phyloP scores from a whole-genome alignment of 805 yeast genomes.

The Wickerhamiella vanderwaltii region DNA sequence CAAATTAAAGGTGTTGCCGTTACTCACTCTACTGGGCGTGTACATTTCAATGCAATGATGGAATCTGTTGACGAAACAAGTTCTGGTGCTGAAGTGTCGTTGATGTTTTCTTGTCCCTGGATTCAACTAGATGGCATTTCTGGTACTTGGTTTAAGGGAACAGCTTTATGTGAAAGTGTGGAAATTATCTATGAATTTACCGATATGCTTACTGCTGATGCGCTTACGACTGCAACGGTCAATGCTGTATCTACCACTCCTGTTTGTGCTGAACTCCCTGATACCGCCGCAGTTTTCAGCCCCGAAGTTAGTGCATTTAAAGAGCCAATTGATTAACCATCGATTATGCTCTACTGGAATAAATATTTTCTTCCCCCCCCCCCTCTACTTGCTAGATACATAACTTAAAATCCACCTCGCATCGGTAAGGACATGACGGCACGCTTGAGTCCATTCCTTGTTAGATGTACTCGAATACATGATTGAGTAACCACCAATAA shows the following conservation, averaged over 20 bases:
- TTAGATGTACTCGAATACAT: slow-evolving; percentile 49
- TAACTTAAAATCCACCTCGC: slow-evolving; percentile 76
- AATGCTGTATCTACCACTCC: too few relatives aligned
- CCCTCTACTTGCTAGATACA: slow-evolving; percentile 19
- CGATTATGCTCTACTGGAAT: not conserved
- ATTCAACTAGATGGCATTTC: slow-evolving; percentile 4
- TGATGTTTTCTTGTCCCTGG: slow-evolving; percentile 6
- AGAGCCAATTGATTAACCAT: too few relatives aligned
- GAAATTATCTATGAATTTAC: slow-evolving; percentile 4
- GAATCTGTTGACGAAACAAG: not conserved
- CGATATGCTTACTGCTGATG: not conserved
- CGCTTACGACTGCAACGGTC: too few relatives aligned
- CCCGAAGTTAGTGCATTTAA: slow-evolving; percentile 7
- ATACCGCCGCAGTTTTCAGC: not conserved
- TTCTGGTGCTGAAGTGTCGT: not conserved
- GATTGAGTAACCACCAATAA: slow-evolving; percentile 69
- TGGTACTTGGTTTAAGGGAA: slow-evolving; percentile 9
- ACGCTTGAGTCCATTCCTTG: slow-evolving; percentile 82
- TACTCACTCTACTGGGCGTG: slow-evolving; percentile 5
- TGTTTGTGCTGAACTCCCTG: too few relatives aligned
- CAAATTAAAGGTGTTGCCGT: slow-evolving; percentile 5
- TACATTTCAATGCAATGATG: slow-evolving; percentile 11
- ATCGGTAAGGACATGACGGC: slow-evolving; percentile 67
- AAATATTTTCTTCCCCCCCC: not conserved
- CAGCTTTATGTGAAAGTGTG: slow-evolving; percentile 3